Conservation (phyloP, 1,284 basidiomycete species). For the Porogramme epimiltina region DNA sequence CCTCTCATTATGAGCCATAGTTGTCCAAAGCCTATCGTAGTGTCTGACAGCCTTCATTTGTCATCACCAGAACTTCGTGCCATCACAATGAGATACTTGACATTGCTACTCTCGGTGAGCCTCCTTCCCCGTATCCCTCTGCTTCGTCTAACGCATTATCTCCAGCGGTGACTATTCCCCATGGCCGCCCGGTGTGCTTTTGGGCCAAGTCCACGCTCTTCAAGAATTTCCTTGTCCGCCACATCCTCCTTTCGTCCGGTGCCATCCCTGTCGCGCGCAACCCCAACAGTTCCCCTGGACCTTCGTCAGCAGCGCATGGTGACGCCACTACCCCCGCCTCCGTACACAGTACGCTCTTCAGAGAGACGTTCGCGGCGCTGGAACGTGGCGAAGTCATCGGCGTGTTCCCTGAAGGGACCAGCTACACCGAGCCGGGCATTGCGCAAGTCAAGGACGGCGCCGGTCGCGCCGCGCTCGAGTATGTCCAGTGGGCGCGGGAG, state of each 20-base stretch:
- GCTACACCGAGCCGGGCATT: slow-evolving; percentile 87
- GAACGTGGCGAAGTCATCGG: slow-evolving; percentile 84
- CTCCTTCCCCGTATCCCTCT: neutral
- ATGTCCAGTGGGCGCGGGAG: slow-evolving; percentile 70
- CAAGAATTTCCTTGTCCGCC: slow-evolving; percentile 70
- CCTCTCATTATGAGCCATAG: too few species aligned
- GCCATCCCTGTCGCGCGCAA: slow-evolving; percentile 95
- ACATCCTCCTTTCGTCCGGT: slow-evolving; percentile 82
- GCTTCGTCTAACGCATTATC: neutral
- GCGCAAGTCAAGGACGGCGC: slow-evolving; percentile 96
- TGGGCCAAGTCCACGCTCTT: slow-evolving; percentile 92
- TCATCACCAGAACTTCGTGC: slow-evolving; percentile 64
- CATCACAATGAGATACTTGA: slow-evolving; percentile 94
- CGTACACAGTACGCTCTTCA: slow-evolving; percentile 67
- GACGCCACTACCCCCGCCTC: slow-evolving; percentile 36
- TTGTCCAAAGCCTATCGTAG: too few species aligned
- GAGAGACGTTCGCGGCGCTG: slow-evolving; percentile 86
- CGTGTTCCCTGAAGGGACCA: slow-evolving; percentile 92
- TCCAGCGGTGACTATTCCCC: slow-evolving; percentile 75
- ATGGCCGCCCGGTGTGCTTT: slow-evolving; percentile 82
- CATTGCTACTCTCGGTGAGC: slow-evolving; percentile 76
- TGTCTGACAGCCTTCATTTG: too few species aligned
- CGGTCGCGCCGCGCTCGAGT: slow-evolving; percentile 92
- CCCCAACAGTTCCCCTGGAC: slow-evolving; percentile 50
- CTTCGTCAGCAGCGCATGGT: slow-evolving; percentile 12